Base-by-base conservation (phyloP, 768 basidiomycete species). In the Panaeolus cyanescens region DNA sequence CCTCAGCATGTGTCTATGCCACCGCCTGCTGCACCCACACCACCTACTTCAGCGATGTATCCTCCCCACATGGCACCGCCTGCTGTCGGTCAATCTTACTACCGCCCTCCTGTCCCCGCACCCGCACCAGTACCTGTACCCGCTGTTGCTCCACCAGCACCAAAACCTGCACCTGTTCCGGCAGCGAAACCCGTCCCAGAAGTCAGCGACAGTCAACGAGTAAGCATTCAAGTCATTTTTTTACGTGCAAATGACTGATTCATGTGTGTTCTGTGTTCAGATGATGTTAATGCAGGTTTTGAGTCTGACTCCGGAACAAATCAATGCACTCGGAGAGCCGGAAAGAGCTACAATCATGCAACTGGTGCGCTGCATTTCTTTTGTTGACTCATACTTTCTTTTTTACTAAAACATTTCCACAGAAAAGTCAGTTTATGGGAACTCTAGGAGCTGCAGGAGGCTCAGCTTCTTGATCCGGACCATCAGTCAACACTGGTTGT, bases 241-340 rank as follows among this genome's bases (percentile, higher is more conserved):
- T 59, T 55, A n/a, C n/a, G n/a, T 56, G 32, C 37, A 17, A 31
- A 32, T 59, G 36, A 58, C 57, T 32, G 30, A 62, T 55, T 58
- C 65, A 64, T 74, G 22, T n/a, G 25, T 57, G 33, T 31, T 53
- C 61, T 55, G 37, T 54, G 36, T 55, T 56, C 66, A 91, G 92
- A 82, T 84, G 32, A 91, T 96, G 88, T 71, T 97, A 57, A 82
- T 93, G 74, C 94, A 95, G 77, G 95, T 98, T 0, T 77, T 98
- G 32, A 84, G 81, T 62, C 73, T 98, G 70, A 89, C 90, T 1
- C 87, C 81, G 50, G 93, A 92, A 45, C 94, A 96, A 72, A 91
- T 98, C 63, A 88, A 87, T 53, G 84, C 84, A 7, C 76, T 97
- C 54, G 91, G 93, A 30, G 89, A 91, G 4, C 80, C 82, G 1